A percentile compares a stretch with the other conserved stretches of the same genome.
These are phyloP conservation scores for Spencermartinsiella ligniputridi DNA, from an alignment of 1,139 yeast genomes.

Conservation along the genomic window DNA sequence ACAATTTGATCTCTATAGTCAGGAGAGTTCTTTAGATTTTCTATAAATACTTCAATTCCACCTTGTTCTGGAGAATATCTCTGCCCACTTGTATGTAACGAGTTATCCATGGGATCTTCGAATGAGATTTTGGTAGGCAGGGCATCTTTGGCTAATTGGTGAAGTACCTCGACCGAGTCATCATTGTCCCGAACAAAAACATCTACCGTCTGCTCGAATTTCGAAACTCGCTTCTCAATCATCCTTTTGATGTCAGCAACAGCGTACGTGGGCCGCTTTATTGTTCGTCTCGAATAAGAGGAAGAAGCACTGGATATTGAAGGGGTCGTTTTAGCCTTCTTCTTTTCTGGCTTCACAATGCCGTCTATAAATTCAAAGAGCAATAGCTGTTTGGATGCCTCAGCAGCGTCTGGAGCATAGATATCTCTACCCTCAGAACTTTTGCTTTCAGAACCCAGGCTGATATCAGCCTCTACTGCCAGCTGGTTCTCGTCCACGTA, in stretches of 20 bases:
- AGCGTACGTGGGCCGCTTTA: conserved; percentile 39
- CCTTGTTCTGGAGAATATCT: conserved; percentile 1
- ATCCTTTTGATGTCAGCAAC: conserved; percentile 52
- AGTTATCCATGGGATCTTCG: conserved; percentile 19
- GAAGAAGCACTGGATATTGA: conserved; percentile 6
- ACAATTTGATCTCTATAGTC: conserved; percentile 59
- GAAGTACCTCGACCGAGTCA: conserved; percentile 34
- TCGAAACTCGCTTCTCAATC: conserved; percentile 53
- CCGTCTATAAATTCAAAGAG: conserved; percentile 80
- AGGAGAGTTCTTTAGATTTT: conserved; percentile 36
- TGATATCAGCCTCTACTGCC: conserved; percentile 18
- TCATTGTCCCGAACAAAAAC: conserved; percentile 35
- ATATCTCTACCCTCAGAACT: conserved; percentile 47
- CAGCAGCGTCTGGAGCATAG: conserved; percentile 39
- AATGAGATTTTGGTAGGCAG: background rate
- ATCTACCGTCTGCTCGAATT: conserved; percentile 46
- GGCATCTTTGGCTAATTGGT: conserved; percentile 41
- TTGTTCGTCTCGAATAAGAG: conserved; percentile 28
- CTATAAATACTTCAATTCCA: conserved; percentile 44
- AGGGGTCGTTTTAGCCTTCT: conserved; percentile 6
- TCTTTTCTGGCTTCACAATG: conserved; percentile 36
- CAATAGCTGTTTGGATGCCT: conserved; percentile 48
- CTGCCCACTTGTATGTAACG: background rate
- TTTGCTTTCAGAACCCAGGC: conserved; percentile 18
- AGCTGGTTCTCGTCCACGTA: conserved; percentile 48